Evolutionary conservation across 768 basidiomycete species (phyloP).

Genomic region (Tricholoma terreum): DNA sequence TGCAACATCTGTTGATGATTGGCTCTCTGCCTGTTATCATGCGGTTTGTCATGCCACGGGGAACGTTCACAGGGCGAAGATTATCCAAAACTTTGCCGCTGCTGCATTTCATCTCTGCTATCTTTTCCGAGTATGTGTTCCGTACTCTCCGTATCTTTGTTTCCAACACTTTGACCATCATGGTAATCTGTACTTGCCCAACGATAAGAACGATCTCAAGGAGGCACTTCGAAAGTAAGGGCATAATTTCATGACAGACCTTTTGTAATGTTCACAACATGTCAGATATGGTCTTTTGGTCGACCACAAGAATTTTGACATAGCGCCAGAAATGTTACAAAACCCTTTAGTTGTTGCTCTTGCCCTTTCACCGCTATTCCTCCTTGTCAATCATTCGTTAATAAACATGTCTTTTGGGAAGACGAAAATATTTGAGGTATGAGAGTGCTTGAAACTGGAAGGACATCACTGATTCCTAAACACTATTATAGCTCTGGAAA

Average conservation of each 20-base stretch:
- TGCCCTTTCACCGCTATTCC: too few relatives aligned
- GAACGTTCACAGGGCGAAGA: neutral
- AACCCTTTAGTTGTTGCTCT: too few relatives aligned
- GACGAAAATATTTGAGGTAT: too few relatives aligned
- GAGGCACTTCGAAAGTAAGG: too few relatives aligned
- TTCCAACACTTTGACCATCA: neutral
- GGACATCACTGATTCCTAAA: too few relatives aligned
- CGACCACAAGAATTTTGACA: neutral
- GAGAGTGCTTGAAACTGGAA: too few relatives aligned
- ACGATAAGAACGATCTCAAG: too few relatives aligned
- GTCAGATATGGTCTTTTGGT: neutral
- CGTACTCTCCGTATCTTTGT: neutral
- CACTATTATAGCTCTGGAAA: too few relatives aligned
- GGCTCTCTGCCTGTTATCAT: neutral
- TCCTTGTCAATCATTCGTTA: too few relatives aligned
- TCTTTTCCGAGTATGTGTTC: neutral
- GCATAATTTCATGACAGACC: neutral
- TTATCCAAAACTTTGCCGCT: neutral
- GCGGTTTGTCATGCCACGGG: neutral
- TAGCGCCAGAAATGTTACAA: too few relatives aligned
- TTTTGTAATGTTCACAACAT: neutral
- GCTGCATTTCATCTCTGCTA: neutral
- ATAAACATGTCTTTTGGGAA: too few relatives aligned
- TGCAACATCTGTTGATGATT: neutral
- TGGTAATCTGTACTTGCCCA: neutral